Conservation (phyloP, 441 rosid genomes). For the Gossypium gossypioides region DNA sequence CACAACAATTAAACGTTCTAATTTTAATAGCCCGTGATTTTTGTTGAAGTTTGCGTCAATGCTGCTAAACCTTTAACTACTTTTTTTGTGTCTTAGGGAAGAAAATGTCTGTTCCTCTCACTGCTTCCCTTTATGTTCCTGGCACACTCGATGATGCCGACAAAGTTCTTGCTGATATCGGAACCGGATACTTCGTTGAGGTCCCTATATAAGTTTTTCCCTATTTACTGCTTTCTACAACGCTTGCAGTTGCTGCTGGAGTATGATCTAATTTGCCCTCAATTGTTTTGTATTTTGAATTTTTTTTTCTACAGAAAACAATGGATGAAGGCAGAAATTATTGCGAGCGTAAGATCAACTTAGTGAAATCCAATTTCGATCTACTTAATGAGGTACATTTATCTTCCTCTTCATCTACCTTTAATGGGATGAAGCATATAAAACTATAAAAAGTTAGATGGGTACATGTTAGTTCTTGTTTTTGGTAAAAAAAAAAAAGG, state of each 20-base stretch:
- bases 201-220: conserved; percentile 17
- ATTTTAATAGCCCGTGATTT: too few species aligned
- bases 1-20: too few species aligned
- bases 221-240: not conserved
- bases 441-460: not conserved
- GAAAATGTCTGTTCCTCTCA: conserved; percentile 81
- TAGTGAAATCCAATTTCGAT: conserved; percentile 83
- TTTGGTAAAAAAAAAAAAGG: too few species aligned
- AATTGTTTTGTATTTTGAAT: not conserved
- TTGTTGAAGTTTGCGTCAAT: too few species aligned
- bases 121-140: conserved; percentile 83
- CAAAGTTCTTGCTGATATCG: conserved; percentile 74
- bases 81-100: conserved; percentile 25
- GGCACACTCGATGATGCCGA: conserved; percentile 74
- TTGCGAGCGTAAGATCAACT: conserved; percentile 78
- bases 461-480: not conserved
- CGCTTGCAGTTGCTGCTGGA: not conserved
- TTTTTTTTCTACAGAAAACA: conserved; percentile 45
- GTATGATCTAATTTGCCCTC: not conserved
- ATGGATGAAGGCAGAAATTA: conserved; percentile 82
- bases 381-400: conserved; percentile 71
- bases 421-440: not conserved
- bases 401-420: not conserved
- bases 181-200: conserved; percentile 94
- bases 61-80: too few species aligned